Base-by-base conservation (phyloP, 2,329 filamentous ascomycete species). In the Alternaria sp. region DNA sequence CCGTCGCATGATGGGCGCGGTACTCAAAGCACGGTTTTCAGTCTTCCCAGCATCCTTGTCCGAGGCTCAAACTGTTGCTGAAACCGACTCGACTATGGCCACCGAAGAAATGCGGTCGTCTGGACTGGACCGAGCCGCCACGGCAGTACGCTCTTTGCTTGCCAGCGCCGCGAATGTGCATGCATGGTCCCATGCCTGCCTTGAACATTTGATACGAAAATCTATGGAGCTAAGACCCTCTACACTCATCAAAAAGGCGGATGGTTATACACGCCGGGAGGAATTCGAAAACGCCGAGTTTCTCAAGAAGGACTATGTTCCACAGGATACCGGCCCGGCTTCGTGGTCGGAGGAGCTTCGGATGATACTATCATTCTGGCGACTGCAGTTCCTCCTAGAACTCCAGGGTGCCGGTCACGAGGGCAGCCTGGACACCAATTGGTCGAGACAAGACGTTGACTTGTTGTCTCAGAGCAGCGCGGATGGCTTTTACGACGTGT, bases 141-240 rank as follows among this genome's bases (percentile, higher is more conserved):
- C 32, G 19, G 54, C 19, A 5, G 58, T 61, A 58, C 49, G 50
- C 4, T 64, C 32, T 8, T 54, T 64, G 23, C 58, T 64, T 13
- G 15, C 58, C 3, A 61, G 8, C 21, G 44, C 62, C 23, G 44
- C 12, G 26, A 64, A 61, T 10, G 54, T 61, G 25, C 44, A 58
- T 61, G 19, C 17, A 21, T 64, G 43, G 62, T 64, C 58, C n/a
- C 26, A 64, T 58, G 19, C 50, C 32, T 64, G 58, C 50, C 62
- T 64, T 7, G 50, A 61, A 52, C 53, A 64, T 56, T 23, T 64
- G 49, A 64, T 64, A 58, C 54, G 23, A 11, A 64, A 32, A 61
- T 61, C 49, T 11, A 49, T 61, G 54, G 13, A 58, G 32, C 9
- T 61, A 26, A 25, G 58, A 45, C 62, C 58, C n/a, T 61, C 62